These are phyloP conservation scores for Themeda triandra DNA, from an alignment of 176 grass and related monocot species.

Conservation along the genomic window DNA sequence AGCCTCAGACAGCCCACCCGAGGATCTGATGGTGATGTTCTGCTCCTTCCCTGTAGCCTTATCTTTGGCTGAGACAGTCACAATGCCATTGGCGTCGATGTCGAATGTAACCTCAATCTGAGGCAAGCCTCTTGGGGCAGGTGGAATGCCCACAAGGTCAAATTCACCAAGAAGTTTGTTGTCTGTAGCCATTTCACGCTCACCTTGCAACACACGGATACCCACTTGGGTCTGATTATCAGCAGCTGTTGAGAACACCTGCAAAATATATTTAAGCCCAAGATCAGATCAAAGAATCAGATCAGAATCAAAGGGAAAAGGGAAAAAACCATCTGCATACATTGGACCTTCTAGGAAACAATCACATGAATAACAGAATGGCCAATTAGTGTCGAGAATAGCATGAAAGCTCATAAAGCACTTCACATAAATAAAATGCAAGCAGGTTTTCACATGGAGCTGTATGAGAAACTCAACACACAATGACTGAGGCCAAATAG, in stretches of 20 bases:
- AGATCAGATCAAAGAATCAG: neutral
- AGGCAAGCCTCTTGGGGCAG: slow-evolving; percentile 63
- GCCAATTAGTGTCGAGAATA: neutral
- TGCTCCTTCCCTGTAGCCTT: slow-evolving; percentile 76
- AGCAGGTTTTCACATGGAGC: neutral
- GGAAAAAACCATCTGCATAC: neutral
- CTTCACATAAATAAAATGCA: neutral
- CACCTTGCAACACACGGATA: slow-evolving; percentile 70
- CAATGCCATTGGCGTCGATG: slow-evolving; percentile 74
- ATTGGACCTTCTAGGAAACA: neutral
- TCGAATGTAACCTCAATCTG: slow-evolving; percentile 83
- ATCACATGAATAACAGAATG: neutral
- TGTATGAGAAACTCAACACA: neutral
- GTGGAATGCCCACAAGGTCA: slow-evolving; percentile 77
- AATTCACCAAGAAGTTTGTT: slow-evolving; percentile 82
- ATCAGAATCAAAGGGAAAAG: neutral
- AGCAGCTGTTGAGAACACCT: slow-evolving; percentile 75
- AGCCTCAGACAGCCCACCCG: slow-evolving; percentile 66
- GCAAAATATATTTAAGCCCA: neutral
- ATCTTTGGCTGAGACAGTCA: slow-evolving; percentile 78
- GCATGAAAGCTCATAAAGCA: neutral
- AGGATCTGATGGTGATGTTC: slow-evolving; percentile 72
- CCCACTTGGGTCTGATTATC: slow-evolving; percentile 81
- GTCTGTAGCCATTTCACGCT: slow-evolving; percentile 72
- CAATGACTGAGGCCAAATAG: neutral